These are phyloP conservation scores for Xylaria sp. DNA, from an alignment of 2,329 filamentous ascomycete species.

Conservation along the genomic window DNA sequence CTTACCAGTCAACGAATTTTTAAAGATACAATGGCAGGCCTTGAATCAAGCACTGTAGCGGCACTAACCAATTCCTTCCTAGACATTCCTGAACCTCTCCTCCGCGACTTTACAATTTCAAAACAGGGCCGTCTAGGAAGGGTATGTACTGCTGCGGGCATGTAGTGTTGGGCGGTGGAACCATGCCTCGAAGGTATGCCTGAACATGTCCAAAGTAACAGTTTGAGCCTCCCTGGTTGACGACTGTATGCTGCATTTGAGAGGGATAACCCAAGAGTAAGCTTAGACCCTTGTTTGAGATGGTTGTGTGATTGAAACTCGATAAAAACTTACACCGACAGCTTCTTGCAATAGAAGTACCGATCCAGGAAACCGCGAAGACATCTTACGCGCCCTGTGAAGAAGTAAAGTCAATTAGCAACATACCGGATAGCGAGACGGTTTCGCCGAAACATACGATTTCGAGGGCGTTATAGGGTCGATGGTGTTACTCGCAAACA, in stretches of 20 bases:
- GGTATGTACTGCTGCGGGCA: constrained; percentile 48
- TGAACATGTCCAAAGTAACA: constrained; percentile 53
- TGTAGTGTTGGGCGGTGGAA: constrained; percentile 48
- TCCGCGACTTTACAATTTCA: not conserved
- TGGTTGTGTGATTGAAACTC: constrained; percentile 7
- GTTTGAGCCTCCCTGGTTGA: constrained; percentile 45
- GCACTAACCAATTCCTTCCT: not conserved
- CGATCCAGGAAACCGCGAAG: constrained; percentile 47
- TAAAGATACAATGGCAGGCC: too few relatives aligned
- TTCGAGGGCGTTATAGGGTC: constrained; percentile 53
- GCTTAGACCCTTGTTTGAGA: constrained; percentile 30
- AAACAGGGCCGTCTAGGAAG: constrained; percentile 38
- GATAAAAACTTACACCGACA: constrained; percentile 47
- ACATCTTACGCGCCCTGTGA: constrained; percentile 45
- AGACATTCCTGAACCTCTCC: not conserved
- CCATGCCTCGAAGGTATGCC: constrained; percentile 49
- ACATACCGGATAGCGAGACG: constrained; percentile 5
- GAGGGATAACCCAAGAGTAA: constrained; percentile 28
- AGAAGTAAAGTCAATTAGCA: constrained; percentile 29
- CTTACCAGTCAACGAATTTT: too few relatives aligned
- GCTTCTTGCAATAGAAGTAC: constrained; percentile 48
- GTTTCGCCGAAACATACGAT: constrained; percentile 43
- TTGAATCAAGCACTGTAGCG: too few relatives aligned
- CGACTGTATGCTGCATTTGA: constrained; percentile 46
- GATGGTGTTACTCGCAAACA: constrained; percentile 53